Evolutionary conservation across 2,329 filamentous ascomycete species (phyloP).

Genomic region (Verruconis gallopava): DNA sequence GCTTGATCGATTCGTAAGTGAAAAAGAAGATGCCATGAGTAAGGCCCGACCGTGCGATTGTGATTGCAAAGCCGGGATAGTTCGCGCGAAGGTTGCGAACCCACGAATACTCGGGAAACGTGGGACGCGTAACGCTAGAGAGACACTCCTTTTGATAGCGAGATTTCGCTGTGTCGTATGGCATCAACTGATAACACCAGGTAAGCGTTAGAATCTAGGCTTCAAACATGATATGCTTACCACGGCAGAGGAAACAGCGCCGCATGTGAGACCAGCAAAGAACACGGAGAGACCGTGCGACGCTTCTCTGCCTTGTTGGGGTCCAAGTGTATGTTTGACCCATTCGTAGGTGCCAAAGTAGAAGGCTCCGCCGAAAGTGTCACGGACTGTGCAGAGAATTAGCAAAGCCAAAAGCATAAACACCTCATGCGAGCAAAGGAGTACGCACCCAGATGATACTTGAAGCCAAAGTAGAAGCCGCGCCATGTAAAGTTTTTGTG

Average conservation of each 20-base stretch:
- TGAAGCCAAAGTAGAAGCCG: slow-evolving; percentile 71
- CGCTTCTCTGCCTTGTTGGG: slow-evolving; percentile 58
- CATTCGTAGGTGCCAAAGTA: slow-evolving; percentile 89
- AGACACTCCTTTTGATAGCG: slow-evolving; percentile 75
- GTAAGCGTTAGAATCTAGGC: slow-evolving; percentile 8
- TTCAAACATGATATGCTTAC: slow-evolving; percentile 33
- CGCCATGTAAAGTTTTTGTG: slow-evolving; percentile 58
- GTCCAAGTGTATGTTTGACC: slow-evolving; percentile 67
- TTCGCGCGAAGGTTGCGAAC: neutral
- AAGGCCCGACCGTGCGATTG: slow-evolving; percentile 66
- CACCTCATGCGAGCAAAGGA: slow-evolving; percentile 13
- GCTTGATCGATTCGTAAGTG: slow-evolving; percentile 71
- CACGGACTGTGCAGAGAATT: too few species aligned
- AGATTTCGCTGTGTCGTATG: slow-evolving; percentile 70
- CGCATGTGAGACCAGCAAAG: slow-evolving; percentile 66
- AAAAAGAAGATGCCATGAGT: slow-evolving; percentile 88
- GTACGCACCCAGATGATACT: slow-evolving; percentile 59
- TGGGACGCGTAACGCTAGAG: slow-evolving; percentile 62
- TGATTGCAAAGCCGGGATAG: slow-evolving; percentile 53
- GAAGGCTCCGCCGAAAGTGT: slow-evolving; percentile 70
- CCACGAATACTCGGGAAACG: neutral
- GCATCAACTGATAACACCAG: slow-evolving; percentile 31
- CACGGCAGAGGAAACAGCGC: slow-evolving; percentile 72
- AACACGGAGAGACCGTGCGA: slow-evolving; percentile 70
- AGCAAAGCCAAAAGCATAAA: too few species aligned